Conservation (phyloP, 208 protist genomes). For the Lotmaria passim region DNA sequence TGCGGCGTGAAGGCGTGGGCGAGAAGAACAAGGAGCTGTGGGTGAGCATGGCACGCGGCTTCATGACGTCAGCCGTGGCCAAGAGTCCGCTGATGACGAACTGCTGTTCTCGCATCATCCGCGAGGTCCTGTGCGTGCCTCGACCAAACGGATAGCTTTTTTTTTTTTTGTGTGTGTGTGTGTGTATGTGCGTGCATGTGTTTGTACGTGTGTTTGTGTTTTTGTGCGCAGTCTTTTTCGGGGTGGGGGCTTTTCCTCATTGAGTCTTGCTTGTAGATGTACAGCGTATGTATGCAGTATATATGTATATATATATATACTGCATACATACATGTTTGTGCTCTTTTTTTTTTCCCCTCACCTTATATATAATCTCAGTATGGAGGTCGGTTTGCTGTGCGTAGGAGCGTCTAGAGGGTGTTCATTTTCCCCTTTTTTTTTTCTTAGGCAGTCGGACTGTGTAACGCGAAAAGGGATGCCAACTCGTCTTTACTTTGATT, state of each 20-base stretch:
- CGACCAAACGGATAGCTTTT: not conserved
- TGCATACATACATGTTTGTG: not conserved
- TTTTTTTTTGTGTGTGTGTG: not conserved
- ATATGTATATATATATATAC: not conserved
- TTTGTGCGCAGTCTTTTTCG: slow-evolving; percentile 3
- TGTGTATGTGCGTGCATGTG: slow-evolving; percentile 9
- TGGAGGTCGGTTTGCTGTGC: no score
- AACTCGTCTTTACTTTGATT: no score
- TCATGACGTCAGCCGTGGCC: slow-evolving; percentile 47
- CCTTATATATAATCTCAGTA: no score
- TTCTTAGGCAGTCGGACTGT: no score
- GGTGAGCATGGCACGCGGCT: slow-evolving; percentile 53
- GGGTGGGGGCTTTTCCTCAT: not conserved
- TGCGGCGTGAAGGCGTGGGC: slow-evolving; percentile 32
- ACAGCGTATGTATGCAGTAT: not conserved
- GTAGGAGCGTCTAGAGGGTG: no score
- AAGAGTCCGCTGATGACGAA: slow-evolving; percentile 56
- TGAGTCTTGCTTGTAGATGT: not conserved
- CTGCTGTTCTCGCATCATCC: slow-evolving; percentile 62
- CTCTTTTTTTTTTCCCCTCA: slow-evolving; percentile 8
- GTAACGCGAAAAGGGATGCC: no score
- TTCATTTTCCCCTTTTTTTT: not conserved
- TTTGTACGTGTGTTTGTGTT: slow-evolving; percentile 1
- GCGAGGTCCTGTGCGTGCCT: slow-evolving; percentile 53
- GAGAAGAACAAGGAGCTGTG: slow-evolving; percentile 48